Conservation (phyloP, 2,329 filamentous ascomycete species). For the Curvularia verruculosa region DNA sequence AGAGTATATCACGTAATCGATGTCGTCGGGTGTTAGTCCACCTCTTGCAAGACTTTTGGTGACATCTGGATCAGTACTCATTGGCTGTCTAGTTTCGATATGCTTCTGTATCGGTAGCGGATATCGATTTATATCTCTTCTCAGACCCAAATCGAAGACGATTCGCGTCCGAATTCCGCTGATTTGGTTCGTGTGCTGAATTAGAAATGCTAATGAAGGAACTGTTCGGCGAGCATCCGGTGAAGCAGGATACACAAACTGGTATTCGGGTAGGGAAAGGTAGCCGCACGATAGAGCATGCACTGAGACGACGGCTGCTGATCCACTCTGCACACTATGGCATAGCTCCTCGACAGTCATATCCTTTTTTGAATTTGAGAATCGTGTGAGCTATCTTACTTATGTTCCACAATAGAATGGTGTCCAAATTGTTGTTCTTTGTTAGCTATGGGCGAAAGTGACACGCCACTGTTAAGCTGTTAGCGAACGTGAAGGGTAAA, state of each 20-base stretch:
- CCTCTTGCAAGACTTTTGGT: slow-evolving; percentile 48
- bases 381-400: neutral
- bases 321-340: neutral
- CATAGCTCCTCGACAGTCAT: neutral
- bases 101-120: slow-evolving; percentile 55
- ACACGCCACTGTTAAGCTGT: neutral
- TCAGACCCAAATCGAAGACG: slow-evolving; percentile 62
- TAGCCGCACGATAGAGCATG: slow-evolving; percentile 49
- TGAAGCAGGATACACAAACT: slow-evolving; percentile 56
- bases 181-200: slow-evolving; percentile 54
- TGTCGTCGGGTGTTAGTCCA: slow-evolving; percentile 45
- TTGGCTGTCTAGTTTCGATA: slow-evolving; percentile 54
- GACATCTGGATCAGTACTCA: slow-evolving; percentile 49
- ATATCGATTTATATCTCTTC: slow-evolving; percentile 55
- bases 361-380: neutral
- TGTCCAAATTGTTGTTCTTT: neutral
- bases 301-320: slow-evolving; percentile 41
- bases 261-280: slow-evolving; percentile 56
- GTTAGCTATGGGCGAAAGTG: neutral
- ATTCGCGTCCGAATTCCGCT: slow-evolving; percentile 49
- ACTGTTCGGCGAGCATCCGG: slow-evolving; percentile 56
- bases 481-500: neutral
- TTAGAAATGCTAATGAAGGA: slow-evolving; percentile 61
- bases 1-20: slow-evolving; percentile 52
- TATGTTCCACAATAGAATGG: neutral